phyloP scores from a whole-genome alignment of 495 filamentous ascomycete genomes.

The Xylaria curta region DNA sequence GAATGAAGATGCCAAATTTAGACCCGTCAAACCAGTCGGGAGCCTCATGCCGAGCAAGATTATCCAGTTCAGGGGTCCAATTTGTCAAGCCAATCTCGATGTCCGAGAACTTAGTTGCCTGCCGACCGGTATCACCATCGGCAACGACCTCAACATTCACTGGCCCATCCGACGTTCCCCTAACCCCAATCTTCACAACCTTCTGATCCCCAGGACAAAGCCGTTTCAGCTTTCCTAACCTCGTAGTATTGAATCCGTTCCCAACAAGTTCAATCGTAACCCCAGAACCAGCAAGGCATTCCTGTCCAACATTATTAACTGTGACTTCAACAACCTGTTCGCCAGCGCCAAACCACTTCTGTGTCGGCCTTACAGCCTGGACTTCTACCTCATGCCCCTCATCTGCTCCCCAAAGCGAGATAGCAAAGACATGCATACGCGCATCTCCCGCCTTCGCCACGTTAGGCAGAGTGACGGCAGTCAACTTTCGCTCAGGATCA shows the following conservation, averaged over 20 bases:
- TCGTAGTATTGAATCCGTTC: slow-evolving; percentile 46
- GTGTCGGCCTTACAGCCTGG: slow-evolving; percentile 59
- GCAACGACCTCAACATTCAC: slow-evolving; percentile 29
- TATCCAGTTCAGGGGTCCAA: slow-evolving; percentile 41
- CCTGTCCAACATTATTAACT: slow-evolving; percentile 57
- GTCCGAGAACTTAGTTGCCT: slow-evolving; percentile 17
- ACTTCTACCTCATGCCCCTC: slow-evolving; percentile 36
- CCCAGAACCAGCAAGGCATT: slow-evolving; percentile 48
- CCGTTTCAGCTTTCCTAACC: slow-evolving; percentile 51
- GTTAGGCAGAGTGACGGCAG: slow-evolving; percentile 50
- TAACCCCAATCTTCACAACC: slow-evolving; percentile 55
- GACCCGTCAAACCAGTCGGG: slow-evolving; percentile 60
- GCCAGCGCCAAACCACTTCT: slow-evolving; percentile 52
- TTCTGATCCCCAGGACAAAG: slow-evolving; percentile 61
- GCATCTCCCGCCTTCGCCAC: slow-evolving; percentile 37
- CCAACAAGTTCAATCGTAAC: slow-evolving; percentile 47
- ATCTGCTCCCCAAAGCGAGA: slow-evolving; percentile 41
- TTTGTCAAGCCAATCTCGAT: slow-evolving; percentile 39
- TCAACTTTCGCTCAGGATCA: slow-evolving; percentile 53
- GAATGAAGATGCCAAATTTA: slow-evolving; percentile 65
- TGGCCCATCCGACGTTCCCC: slow-evolving; percentile 25
- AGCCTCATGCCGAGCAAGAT: slow-evolving; percentile 52
- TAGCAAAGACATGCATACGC: slow-evolving; percentile 53
- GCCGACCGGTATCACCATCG: slow-evolving; percentile 8
- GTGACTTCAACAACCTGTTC: slow-evolving; percentile 58